A percentile compares a stretch with the other conserved stretches of the same genome.
These are phyloP conservation scores for Prunus davidiana DNA, from an alignment of 306 rosid species.

Conservation along the genomic window DNA sequence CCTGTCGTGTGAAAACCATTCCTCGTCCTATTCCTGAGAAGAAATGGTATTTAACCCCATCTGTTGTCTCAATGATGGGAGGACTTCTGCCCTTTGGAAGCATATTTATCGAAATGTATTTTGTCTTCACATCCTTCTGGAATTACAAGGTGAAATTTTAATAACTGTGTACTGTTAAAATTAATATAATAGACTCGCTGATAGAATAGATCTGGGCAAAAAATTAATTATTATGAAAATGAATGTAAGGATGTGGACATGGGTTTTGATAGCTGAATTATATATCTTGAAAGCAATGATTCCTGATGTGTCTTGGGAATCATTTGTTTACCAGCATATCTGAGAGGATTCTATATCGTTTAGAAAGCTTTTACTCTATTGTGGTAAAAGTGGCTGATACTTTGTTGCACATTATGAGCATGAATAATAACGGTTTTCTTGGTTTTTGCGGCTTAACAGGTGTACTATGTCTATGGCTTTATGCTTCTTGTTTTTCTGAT, in stretches of 20 bases:
- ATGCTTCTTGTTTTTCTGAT: conserved; percentile 96
- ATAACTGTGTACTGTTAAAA: not conserved
- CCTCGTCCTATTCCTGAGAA: conserved; percentile 99
- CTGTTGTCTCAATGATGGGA: conserved; percentile 97
- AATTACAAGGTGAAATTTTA: conserved; percentile 60
- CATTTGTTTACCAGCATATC: not conserved
- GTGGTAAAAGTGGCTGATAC: not conserved
- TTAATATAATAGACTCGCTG: not conserved
- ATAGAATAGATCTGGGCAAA: not conserved
- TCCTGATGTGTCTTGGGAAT: not conserved
- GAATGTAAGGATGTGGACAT: not conserved
- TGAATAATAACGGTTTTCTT: conserved; percentile 18
- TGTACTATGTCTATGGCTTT: conserved; percentile 97
- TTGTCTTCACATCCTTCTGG: conserved; percentile 99
- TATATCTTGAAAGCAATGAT: not conserved
- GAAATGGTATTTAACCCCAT: conserved; percentile 99
- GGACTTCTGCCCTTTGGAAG: conserved; percentile 99
- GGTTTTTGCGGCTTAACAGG: conserved; percentile 59
- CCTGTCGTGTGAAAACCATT: conserved; percentile 97
- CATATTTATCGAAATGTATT: conserved; percentile 99
- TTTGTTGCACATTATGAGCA: not conserved
- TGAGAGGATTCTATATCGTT: not conserved
- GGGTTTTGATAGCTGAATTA: not conserved
- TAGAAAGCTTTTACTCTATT: not conserved
- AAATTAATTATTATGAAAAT: not conserved